A percentile compares a stretch with the other conserved stretches of the same genome.
phyloP scores from a whole-genome alignment of 2,329 filamentous ascomycete species.

The Pseudocercospora eumusae region DNA sequence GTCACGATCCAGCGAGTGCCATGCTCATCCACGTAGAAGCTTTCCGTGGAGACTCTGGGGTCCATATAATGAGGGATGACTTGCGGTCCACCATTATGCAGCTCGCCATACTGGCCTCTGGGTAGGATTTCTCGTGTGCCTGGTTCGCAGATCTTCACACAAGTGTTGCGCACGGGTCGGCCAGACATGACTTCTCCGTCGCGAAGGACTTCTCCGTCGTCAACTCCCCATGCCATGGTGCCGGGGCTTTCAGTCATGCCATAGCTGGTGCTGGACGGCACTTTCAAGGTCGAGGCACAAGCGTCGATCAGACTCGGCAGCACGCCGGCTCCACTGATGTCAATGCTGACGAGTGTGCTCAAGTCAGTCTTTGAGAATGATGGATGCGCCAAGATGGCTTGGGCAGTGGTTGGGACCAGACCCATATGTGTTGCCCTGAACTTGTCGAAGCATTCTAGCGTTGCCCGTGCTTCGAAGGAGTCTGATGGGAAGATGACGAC shows the following conservation, averaged over 20 bases:
- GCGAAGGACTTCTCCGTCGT: conserved; percentile 37
- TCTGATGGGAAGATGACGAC: conserved; percentile 37
- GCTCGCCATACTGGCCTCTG: conserved; percentile 37
- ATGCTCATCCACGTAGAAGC: conserved; percentile 39
- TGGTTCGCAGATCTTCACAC: conserved; percentile 39
- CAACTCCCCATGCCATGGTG: conserved; percentile 44
- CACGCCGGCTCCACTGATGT: conserved; percentile 43
- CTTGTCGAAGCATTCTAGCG: conserved; percentile 39
- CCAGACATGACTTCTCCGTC: conserved; percentile 47
- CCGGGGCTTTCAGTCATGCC: conserved; percentile 53
- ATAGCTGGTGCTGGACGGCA: conserved; percentile 41
- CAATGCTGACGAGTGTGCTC: conserved; percentile 37
- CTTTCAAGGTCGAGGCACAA: conserved; percentile 35
- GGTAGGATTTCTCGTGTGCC: conserved; percentile 32
- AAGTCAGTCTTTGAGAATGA: conserved; percentile 35
- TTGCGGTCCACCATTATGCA: conserved; percentile 38
- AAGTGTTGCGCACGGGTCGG: conserved; percentile 46
- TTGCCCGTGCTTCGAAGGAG: conserved; percentile 38
- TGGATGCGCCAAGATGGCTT: conserved; percentile 38
- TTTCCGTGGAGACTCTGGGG: conserved; percentile 30
- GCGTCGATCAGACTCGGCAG: conserved; percentile 36
- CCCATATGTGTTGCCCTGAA: conserved; percentile 40
- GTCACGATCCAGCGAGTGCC: conserved; percentile 64
- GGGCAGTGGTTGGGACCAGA: conserved; percentile 40
- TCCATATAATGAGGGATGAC: conserved; percentile 38